These are phyloP conservation scores for Fomitopsis schrenkii DNA, from an alignment of 1,284 basidiomycete genomes.

Conservation along the genomic window DNA sequence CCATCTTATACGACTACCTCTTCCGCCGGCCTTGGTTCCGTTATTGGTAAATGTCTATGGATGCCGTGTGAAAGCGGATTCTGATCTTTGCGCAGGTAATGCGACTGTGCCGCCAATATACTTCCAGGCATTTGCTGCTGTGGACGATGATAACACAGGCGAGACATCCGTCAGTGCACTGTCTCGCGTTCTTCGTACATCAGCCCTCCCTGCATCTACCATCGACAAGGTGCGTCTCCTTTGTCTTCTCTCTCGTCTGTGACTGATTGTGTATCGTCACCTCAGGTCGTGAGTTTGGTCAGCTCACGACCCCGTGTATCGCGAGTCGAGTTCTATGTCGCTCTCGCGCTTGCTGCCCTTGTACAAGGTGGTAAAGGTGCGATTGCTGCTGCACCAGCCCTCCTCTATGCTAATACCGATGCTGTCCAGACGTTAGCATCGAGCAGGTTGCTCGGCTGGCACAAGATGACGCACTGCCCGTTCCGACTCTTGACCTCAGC, in stretches of 20 bases:
- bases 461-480: conserved; percentile 67
- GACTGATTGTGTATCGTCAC: not conserved
- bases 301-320: conserved; percentile 75
- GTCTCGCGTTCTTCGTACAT: conserved; percentile 74
- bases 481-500: conserved; percentile 62
- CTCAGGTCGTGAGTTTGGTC: conserved; percentile 78
- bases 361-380: conserved; percentile 79
- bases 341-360: conserved; percentile 79
- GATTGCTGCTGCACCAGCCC: conserved; percentile 4
- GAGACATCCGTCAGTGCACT: conserved; percentile 79
- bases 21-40: conserved; percentile 54
- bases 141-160: conserved; percentile 64
- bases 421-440: conserved; percentile 67
- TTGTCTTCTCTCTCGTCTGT: not conserved
- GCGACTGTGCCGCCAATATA: conserved; percentile 81
- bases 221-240: conserved; percentile 65
- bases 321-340: conserved; percentile 84
- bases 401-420: not conserved
- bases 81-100: conserved; percentile 42
- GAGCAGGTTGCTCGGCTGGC: conserved; percentile 76
- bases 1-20: conserved; percentile 34
- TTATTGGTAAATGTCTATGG: conserved; percentile 51
- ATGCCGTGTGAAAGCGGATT: not conserved
- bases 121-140: conserved; percentile 64
- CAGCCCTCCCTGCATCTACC: conserved; percentile 72